phyloP scores from a whole-genome alignment of 768 basidiomycete species.

The Gymnopilus junonius region DNA sequence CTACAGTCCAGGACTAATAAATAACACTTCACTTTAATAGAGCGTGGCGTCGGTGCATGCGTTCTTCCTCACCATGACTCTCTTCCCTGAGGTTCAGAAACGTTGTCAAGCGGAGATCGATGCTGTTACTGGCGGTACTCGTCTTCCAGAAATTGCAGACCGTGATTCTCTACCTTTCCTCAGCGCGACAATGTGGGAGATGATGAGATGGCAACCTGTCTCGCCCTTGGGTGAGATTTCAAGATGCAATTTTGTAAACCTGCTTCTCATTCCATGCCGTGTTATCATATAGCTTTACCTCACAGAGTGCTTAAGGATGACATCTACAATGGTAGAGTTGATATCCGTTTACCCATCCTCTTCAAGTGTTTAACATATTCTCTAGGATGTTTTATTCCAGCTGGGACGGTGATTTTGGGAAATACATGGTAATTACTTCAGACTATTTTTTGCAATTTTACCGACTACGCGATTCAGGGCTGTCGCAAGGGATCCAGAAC shows the following conservation, averaged over 20 bases:
- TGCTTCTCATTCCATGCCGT: not conserved
- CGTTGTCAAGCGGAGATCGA: slow-evolving; percentile 43
- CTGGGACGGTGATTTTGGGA: slow-evolving; percentile 35
- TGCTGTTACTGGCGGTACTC: slow-evolving; percentile 29
- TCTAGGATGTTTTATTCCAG: slow-evolving; percentile 35
- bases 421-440: slow-evolving; percentile 30
- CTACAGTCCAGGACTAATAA: too few relatives aligned
- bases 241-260: not conserved
- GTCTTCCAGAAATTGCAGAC: slow-evolving; percentile 40
- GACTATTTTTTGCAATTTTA: not conserved
- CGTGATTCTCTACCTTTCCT: slow-evolving; percentile 35
- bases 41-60: slow-evolving; percentile 34
- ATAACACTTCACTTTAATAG: slow-evolving; percentile 1
- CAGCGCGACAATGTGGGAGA: slow-evolving; percentile 39
- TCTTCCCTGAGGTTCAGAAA: slow-evolving; percentile 37
- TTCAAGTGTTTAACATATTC: slow-evolving; percentile 13
- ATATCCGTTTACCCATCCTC: not conserved
- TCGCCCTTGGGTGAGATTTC: slow-evolving; percentile 35
- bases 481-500: slow-evolving; percentile 26
- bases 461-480: slow-evolving; percentile 19
- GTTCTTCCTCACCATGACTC: slow-evolving; percentile 40
- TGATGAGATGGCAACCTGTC: slow-evolving; percentile 36
- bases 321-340: slow-evolving; percentile 16
- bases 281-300: slow-evolving; percentile 9
- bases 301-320: slow-evolving; percentile 22